Percentiles rank a stretch among this genome's conserved stretches.
Evolutionary conservation across 345 rosid species (phyloP).

Genomic region (Corymbia maculata): DNA sequence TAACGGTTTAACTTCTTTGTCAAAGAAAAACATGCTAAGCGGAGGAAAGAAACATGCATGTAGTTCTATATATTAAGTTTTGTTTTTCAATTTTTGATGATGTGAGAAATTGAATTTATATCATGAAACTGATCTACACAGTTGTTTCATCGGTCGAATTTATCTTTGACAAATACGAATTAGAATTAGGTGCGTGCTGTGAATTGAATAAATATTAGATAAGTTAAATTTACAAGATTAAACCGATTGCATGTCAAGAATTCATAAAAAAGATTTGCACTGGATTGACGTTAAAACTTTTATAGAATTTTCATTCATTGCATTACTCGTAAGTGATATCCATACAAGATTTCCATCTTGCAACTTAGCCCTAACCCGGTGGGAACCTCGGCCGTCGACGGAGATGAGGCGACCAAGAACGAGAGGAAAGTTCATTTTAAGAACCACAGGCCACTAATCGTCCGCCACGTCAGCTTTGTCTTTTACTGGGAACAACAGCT

Average conservation of each 20-base stretch:
- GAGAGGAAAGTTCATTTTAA: background rate
- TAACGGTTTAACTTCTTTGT: background rate
- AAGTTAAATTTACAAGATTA: background rate
- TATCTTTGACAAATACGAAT: background rate
- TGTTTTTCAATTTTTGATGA: background rate
- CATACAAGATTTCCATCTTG: background rate
- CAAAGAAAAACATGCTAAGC: background rate
- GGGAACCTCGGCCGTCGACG: background rate
- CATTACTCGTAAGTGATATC: fast-evolving
- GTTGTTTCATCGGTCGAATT: background rate
- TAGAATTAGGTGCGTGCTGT: fast-evolving
- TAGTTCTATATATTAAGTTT: background rate
- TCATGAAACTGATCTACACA: fast-evolving
- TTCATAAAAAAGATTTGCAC: background rate
- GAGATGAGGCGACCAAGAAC: background rate
- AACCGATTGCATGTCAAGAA: fast-evolving
- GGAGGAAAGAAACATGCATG: background rate
- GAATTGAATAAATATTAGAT: fast-evolving
- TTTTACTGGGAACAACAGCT: background rate
- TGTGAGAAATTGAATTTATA: background rate
- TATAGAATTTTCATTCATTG: fast-evolving
- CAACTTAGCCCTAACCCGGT: background rate
- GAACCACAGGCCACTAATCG: background rate
- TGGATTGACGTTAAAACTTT: fast-evolving
- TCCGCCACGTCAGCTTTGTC: background rate